A percentile compares a stretch with the other conserved stretches of the same genome.
These are phyloP conservation scores for Fagus sylvatica DNA, from an alignment of 306 rosid genomes.

Conservation along the genomic window DNA sequence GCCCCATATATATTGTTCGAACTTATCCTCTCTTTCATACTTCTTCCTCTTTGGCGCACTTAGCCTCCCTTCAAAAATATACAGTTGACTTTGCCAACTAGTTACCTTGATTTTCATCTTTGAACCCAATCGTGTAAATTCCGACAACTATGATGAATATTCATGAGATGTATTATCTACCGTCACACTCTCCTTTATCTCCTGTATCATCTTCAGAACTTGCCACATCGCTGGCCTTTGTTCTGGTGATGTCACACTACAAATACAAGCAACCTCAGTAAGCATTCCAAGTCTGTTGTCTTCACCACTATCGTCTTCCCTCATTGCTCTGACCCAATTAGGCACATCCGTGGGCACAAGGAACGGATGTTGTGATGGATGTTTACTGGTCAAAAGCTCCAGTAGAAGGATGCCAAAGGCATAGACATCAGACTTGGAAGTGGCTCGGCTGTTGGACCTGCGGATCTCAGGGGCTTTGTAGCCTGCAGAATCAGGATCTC, in stretches of 20 bases:
- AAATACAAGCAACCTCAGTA: constrained; percentile 84
- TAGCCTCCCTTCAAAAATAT: constrained; percentile 9
- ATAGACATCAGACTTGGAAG: constrained; percentile 71
- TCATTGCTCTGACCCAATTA: constrained; percentile 80
- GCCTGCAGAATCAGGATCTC: constrained; percentile 62
- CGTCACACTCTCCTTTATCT: constrained; percentile 72
- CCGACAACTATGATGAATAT: constrained; percentile 33
- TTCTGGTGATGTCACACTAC: constrained; percentile 80
- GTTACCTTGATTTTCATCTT: constrained; percentile 15
- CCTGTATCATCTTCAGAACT: constrained; percentile 82
- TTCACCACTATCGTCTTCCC: constrained; percentile 69
- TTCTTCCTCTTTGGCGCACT: background rate
- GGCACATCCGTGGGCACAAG: constrained; percentile 69
- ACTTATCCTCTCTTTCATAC: background rate
- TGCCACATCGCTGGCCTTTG: constrained; percentile 97
- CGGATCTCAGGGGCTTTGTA: constrained; percentile 76
- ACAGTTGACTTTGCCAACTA: background rate
- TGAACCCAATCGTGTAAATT: constrained; percentile 15
- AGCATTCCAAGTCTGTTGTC: constrained; percentile 80
- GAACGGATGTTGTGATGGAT: constrained; percentile 78
- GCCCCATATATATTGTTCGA: constrained; percentile 12
- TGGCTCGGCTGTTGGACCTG: constrained; percentile 49
- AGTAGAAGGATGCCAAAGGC: constrained; percentile 73
- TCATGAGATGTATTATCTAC: constrained; percentile 29
- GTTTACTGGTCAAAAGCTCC: constrained; percentile 91